Evolutionary conservation across 2,329 filamentous ascomycete species (phyloP).

Genomic region (Neofusicoccum sp.): DNA sequence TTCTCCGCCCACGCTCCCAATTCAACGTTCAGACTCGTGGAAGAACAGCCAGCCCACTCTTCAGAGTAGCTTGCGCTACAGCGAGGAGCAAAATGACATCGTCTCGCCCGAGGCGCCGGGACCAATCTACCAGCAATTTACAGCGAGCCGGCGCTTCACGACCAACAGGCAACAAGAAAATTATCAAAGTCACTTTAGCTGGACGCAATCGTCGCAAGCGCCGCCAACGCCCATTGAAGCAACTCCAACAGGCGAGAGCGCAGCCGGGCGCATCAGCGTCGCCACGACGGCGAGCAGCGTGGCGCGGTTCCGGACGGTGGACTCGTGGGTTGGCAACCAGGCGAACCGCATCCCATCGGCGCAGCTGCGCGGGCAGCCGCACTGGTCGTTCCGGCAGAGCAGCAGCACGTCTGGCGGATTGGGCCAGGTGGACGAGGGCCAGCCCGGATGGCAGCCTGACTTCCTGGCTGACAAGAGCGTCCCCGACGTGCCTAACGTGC

Average conservation of each 20-base stretch:
- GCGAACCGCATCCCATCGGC: constrained; percentile 37
- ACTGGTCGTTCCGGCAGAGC: background rate
- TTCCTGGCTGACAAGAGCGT: background rate
- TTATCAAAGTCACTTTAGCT: constrained; percentile 31
- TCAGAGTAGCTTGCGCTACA: too few species aligned
- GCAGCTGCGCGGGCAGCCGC: constrained; percentile 33
- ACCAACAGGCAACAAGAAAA: constrained; percentile 10
- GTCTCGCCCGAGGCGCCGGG: constrained; percentile 29
- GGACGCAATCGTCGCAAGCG: constrained; percentile 39
- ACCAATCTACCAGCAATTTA: constrained; percentile 40
- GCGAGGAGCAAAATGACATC: background rate
- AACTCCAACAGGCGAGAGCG: constrained; percentile 34
- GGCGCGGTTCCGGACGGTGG: constrained; percentile 40
- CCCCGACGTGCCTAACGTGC: constrained; percentile 12
- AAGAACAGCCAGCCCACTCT: constrained; percentile 21
- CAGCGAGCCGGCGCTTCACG: constrained; percentile 30
- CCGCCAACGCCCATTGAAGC: constrained; percentile 38
- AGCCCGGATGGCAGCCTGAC: background rate
- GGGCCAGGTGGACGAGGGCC: constrained; percentile 7
- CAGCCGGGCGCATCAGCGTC: constrained; percentile 22
- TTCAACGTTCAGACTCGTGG: constrained; percentile 26
- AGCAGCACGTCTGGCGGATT: constrained; percentile 11
- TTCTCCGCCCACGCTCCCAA: constrained; percentile 25
- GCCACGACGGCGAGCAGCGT: constrained; percentile 37
- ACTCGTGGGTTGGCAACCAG: constrained; percentile 42